Percentiles rank a stretch among this genome's conserved stretches.
phyloP scores from a whole-genome alignment of 805 yeast species.

The Grigorovia yakushimaensis region DNA sequence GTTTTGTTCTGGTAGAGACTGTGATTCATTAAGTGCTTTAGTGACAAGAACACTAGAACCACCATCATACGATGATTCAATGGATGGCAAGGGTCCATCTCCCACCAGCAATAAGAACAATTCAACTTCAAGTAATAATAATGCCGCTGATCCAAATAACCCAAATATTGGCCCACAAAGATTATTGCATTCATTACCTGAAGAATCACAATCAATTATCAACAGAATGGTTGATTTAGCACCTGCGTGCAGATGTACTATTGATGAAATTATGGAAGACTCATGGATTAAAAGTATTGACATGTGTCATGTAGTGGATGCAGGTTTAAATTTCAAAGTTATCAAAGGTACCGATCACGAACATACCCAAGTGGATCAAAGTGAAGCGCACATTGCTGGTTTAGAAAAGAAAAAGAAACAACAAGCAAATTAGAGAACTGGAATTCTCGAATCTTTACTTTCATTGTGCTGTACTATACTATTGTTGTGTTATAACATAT shows the following conservation, averaged over 20 bases:
- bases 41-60: constrained; percentile 47
- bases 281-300: constrained; percentile 54
- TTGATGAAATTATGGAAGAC: constrained; percentile 69
- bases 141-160: constrained; percentile 42
- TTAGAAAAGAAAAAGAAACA: constrained; percentile 65
- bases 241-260: constrained; percentile 75
- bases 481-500: too few relatives aligned
- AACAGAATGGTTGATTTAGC: constrained; percentile 75
- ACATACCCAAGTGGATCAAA: constrained; percentile 85
- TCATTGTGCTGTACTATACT: not conserved
- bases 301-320: constrained; percentile 50
- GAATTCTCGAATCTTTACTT: not conserved
- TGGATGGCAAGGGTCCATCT: not conserved
- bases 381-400: constrained; percentile 92
- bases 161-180: constrained; percentile 66
- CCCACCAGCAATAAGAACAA: not conserved
- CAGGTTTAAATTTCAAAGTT: constrained; percentile 32
- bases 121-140: constrained; percentile 9
- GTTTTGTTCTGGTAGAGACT: constrained; percentile 66
- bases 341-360: constrained; percentile 49
- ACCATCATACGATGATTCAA: constrained; percentile 24
- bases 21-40: constrained; percentile 54
- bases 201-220: constrained; percentile 55
- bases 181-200: constrained; percentile 59
- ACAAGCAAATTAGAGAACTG: not conserved